Conservation (phyloP, 495 filamentous ascomycete genomes). For the Patellaria atrata region DNA sequence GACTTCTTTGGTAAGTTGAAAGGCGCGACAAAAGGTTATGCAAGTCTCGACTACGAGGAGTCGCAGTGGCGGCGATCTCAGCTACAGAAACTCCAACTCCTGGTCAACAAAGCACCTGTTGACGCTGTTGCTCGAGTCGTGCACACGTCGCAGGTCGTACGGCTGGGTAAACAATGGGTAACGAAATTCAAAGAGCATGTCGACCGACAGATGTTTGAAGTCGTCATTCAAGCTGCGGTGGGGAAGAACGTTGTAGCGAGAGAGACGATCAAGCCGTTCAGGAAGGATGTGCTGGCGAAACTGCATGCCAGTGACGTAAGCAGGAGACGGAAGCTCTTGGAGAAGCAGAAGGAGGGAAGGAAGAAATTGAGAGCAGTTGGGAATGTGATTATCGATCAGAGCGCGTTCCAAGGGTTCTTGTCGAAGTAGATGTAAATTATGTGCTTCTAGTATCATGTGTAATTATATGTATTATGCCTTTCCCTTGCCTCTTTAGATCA, state of each 20-base stretch:
- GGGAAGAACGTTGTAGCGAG: constrained; percentile 75
- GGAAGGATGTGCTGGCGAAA: constrained; percentile 88
- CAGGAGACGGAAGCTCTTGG: constrained; percentile 70
- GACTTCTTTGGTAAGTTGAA: constrained; percentile 98
- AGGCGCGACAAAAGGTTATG: constrained; percentile 68
- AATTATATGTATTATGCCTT: too few relatives aligned
- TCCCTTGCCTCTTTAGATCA: constrained; percentile 1
- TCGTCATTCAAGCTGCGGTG: constrained; percentile 83
- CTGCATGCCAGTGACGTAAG: constrained; percentile 82
- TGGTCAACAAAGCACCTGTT: constrained; percentile 86
- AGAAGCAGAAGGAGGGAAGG: constrained; percentile 93
- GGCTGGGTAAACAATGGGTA: constrained; percentile 75
- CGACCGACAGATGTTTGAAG: constrained; percentile 88
- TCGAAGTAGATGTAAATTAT: constrained; percentile 33
- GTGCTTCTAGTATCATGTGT: background rate
- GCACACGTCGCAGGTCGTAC: constrained; percentile 60
- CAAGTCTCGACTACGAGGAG: constrained; percentile 89
- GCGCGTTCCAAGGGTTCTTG: constrained; percentile 85
- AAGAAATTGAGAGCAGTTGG: constrained; percentile 65
- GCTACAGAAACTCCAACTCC: constrained; percentile 77
- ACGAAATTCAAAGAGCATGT: constrained; percentile 96
- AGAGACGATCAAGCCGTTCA: constrained; percentile 91
- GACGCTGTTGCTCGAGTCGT: constrained; percentile 89
- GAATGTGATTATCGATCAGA: constrained; percentile 83
- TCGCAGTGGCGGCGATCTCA: constrained; percentile 68